A percentile compares a stretch with the other conserved stretches of the same genome.
Conservation (phyloP, 2,329 filamentous ascomycete genomes). For the Aspergillus aculeatinus region DNA sequence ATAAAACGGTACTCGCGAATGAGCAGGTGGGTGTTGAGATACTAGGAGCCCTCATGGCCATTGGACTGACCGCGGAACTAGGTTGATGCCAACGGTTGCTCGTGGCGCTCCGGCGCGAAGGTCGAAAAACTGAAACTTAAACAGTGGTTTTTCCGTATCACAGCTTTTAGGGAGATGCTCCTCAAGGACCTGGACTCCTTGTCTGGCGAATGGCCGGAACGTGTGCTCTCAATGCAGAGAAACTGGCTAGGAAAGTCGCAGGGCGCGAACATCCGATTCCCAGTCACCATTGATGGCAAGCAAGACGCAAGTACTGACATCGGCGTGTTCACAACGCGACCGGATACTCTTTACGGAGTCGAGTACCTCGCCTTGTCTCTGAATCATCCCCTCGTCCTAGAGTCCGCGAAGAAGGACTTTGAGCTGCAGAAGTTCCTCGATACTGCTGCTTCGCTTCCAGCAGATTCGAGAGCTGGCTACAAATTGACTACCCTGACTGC, state of each 20-base stretch:
- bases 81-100: conserved; percentile 79
- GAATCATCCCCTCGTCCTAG: conserved; percentile 66
- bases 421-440: conserved; percentile 68
- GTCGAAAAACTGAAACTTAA: conserved; percentile 76
- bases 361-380: conserved; percentile 80
- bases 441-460: conserved; percentile 52
- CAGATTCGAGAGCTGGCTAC: conserved; percentile 64
- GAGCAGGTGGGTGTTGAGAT: conserved; percentile 59
- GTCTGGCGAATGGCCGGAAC: conserved; percentile 73
- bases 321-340: conserved; percentile 78
- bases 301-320: conserved; percentile 46
- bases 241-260: conserved; percentile 84
- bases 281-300: conserved; percentile 47
- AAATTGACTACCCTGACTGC: conserved; percentile 61
- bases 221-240: conserved; percentile 77
- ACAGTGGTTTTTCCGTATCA: conserved; percentile 90
- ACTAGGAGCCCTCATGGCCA: background rate
- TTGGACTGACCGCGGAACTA: conserved; percentile 16
- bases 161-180: conserved; percentile 70
- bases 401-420: conserved; percentile 59
- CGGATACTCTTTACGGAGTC: conserved; percentile 83
- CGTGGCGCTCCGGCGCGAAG: conserved; percentile 83
- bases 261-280: conserved; percentile 71
- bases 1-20: conserved; percentile 86
- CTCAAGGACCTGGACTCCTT: conserved; percentile 69